Conservation (phyloP, 2,329 filamentous ascomycete genomes). For the Talaromyces islandicus region DNA sequence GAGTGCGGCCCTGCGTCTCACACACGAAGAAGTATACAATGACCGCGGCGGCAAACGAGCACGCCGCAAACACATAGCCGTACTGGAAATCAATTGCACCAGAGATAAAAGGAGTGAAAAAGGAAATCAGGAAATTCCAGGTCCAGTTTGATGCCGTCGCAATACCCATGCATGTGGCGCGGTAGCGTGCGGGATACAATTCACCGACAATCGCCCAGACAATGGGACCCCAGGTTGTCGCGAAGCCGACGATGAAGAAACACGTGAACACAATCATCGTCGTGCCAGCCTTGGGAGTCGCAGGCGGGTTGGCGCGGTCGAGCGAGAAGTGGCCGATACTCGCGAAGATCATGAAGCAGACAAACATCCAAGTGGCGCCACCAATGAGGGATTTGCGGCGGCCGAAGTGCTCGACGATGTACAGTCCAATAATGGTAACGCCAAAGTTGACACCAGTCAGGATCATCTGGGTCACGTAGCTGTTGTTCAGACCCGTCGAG, state of each 20-base stretch:
- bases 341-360: conserved; percentile 58
- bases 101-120: conserved; percentile 78
- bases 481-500: conserved; percentile 60
- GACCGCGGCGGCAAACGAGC: conserved; percentile 58
- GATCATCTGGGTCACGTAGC: conserved; percentile 63
- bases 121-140: conserved; percentile 70
- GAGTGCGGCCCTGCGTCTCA: conserved; percentile 64
- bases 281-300: conserved; percentile 49
- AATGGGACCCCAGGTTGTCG: conserved; percentile 63
- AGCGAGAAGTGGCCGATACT: conserved; percentile 48
- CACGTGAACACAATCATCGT: conserved; percentile 68
- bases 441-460: conserved; percentile 63
- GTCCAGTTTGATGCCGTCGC: conserved; percentile 73
- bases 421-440: conserved; percentile 62
- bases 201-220: conserved; percentile 42
- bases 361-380: conserved; percentile 62
- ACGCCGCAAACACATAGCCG: conserved; percentile 72
- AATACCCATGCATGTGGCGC: conserved; percentile 71
- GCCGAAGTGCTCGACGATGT: conserved; percentile 63
- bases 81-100: conserved; percentile 66
- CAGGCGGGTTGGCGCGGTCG: conserved; percentile 32
- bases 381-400: conserved; percentile 62
- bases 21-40: conserved; percentile 74
- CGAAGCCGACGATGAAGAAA: conserved; percentile 70
- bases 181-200: conserved; percentile 43